These are phyloP conservation scores for Chalara sp. DNA, from an alignment of 2,329 filamentous ascomycete genomes.

Conservation along the genomic window DNA sequence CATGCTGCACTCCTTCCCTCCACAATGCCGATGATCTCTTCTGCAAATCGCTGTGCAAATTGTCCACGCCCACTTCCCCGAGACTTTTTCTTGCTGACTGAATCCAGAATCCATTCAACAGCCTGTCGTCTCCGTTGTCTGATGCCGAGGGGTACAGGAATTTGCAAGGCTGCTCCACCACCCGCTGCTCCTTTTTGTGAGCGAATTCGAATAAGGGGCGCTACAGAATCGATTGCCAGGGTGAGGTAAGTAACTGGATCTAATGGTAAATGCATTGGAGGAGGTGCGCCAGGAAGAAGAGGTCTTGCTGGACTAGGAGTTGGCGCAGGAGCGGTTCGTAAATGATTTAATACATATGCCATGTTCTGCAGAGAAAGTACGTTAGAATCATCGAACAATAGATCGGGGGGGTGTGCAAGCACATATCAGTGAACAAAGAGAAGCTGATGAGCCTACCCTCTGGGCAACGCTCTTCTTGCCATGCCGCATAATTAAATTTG, in stretches of 20 bases:
- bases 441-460: slow-evolving; percentile 47
- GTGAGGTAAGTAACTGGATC: slow-evolving; percentile 87
- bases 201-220: slow-evolving; percentile 77
- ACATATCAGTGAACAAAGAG: slow-evolving; percentile 8
- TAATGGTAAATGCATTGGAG: slow-evolving; percentile 72
- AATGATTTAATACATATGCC: slow-evolving; percentile 71
- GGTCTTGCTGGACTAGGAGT: slow-evolving; percentile 63
- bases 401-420: not conserved
- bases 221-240: slow-evolving; percentile 85
- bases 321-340: slow-evolving; percentile 79
- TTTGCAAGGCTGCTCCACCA: slow-evolving; percentile 76
- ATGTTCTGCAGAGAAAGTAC: slow-evolving; percentile 57
- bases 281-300: slow-evolving; percentile 70
- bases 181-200: slow-evolving; percentile 72
- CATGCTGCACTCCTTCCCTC: slow-evolving; percentile 80
- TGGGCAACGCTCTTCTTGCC: slow-evolving; percentile 90
- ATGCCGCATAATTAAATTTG: slow-evolving; percentile 83
- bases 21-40: slow-evolving; percentile 80
- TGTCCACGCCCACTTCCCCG: slow-evolving; percentile 63
- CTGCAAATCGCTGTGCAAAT: slow-evolving; percentile 72
- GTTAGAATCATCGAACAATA: slow-evolving; percentile 1
- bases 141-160: slow-evolving; percentile 69
- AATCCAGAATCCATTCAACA: slow-evolving; percentile 82
- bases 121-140: slow-evolving; percentile 73
- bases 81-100: slow-evolving; percentile 71